Percentiles rank a stretch among this genome's conserved stretches.
These are phyloP conservation scores for Cylindricascospora bacillispora DNA, from an alignment of 1,139 yeast species.

Conservation along the genomic window DNA sequence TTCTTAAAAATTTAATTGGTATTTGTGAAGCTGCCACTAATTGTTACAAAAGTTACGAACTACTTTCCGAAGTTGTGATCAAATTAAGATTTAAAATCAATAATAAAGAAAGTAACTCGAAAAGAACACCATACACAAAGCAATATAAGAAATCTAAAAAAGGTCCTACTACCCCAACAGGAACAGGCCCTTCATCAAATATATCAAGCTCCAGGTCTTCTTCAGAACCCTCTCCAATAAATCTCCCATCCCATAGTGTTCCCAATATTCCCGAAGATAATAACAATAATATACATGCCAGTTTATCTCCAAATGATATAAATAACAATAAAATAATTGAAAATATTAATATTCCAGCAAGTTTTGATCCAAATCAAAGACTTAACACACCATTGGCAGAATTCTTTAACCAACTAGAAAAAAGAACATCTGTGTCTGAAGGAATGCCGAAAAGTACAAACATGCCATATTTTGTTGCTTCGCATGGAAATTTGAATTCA, in stretches of 20 bases:
- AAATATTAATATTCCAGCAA: too few species aligned
- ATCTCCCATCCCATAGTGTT: not conserved
- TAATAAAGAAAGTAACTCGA: constrained; percentile 15
- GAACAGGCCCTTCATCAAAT: constrained; percentile 1
- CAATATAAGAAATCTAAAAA: constrained; percentile 1
- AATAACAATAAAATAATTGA: too few species aligned
- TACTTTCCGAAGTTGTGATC: constrained; percentile 58
- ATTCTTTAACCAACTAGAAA: constrained; percentile 18
- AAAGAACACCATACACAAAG: constrained; percentile 4
- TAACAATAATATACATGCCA: constrained; percentile 1
- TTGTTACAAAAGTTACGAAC: constrained; percentile 61
- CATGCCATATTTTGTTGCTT: constrained; percentile 4
- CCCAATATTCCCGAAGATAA: not conserved
- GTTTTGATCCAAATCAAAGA: too few species aligned
- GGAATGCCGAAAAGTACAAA: constrained; percentile 4
- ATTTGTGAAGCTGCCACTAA: constrained; percentile 69
- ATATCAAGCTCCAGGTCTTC: not conserved
- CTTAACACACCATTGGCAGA: constrained; percentile 14
- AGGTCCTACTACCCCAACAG: not conserved
- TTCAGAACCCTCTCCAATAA: not conserved
- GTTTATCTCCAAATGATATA: constrained; percentile 2
- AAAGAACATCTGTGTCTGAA: constrained; percentile 2
- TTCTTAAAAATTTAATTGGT: constrained; percentile 48
- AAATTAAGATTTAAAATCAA: constrained; percentile 29
- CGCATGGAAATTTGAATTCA: constrained; percentile 1